Base-by-base conservation (phyloP, 2,329 filamentous ascomycete species). In the Cladosporium sp. region DNA sequence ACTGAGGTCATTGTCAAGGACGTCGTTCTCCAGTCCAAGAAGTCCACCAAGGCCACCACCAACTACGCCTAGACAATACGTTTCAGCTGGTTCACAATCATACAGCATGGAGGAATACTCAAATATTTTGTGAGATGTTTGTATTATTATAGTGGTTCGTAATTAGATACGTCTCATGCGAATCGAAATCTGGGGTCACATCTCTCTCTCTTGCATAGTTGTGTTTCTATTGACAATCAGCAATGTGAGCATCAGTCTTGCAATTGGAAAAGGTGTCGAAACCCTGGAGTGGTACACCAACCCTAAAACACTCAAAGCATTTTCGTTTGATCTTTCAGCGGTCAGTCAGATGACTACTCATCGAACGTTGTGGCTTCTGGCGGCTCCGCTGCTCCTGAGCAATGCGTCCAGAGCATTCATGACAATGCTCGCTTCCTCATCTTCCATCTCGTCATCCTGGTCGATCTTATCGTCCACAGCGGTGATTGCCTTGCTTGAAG, bases 1-100 rank as follows among this genome's bases (percentile, higher is more conserved):
- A 65, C 62, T 34, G 62, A 58, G 36, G 52, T 65, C 18, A 32
- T 65, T 34, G 62, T 65, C 18, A 65, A 65, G 62, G 62, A 65
- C 47, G 62, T 65, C 44, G 41, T 34, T 28, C 52, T 65, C 28
- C 21, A 58, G 38, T 57, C 52, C 7, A 38, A 47, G 8, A 36
- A 49, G 26, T 26, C 58, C 7, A 65, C 52, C 14, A 49, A 36
- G 52, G 62, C 26, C 10, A 44, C 52, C 10, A 34, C 30, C 62
- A 65, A 65, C 38, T 65, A 65, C 38, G 62, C 62, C 24, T 65
- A 55, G 26, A 32, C 32, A 34, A 59, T n/a, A 7, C 24, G 14
- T 15, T 52, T 52, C 49, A 47, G 41, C n/a, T 47, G 41, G 41
- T 7, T 47, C 21, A 12, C 41, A 47, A 4, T 24, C n/a, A 47